These are phyloP conservation scores for Penicillium flavigenum DNA, from an alignment of 495 filamentous ascomycete genomes.

Conservation along the genomic window DNA sequence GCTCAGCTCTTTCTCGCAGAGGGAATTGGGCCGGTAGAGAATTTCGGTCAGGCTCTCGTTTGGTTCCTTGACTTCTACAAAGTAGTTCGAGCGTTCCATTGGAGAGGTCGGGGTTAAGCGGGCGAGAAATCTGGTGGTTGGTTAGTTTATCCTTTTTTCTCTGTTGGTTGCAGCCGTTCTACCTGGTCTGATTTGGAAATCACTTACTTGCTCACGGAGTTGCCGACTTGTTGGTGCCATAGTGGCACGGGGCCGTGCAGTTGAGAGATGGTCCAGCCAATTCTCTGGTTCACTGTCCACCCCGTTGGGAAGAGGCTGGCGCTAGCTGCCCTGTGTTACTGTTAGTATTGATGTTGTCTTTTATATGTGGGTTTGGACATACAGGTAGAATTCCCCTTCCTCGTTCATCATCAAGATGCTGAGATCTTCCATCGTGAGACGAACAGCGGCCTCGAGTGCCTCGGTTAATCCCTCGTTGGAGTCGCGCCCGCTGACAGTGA, in stretches of 20 bases:
- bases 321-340: slow-evolving; percentile 46
- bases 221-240: slow-evolving; percentile 54
- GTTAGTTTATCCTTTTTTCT: slow-evolving; percentile 9
- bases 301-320: slow-evolving; percentile 58
- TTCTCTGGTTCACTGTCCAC: slow-evolving; percentile 55
- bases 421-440: slow-evolving; percentile 58
- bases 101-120: slow-evolving; percentile 45
- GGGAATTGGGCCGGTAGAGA: slow-evolving; percentile 36
- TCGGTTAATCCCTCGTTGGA: slow-evolving; percentile 32
- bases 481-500: slow-evolving; percentile 34
- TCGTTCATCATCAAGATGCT: slow-evolving; percentile 53
- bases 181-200: not conserved
- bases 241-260: slow-evolving; percentile 53
- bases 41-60: slow-evolving; percentile 45
- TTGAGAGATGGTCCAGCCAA: slow-evolving; percentile 53
- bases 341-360: not conserved
- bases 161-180: not conserved
- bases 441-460: slow-evolving; percentile 56
- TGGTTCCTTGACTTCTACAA: slow-evolving; percentile 49
- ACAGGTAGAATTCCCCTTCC: slow-evolving; percentile 52
- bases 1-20: slow-evolving; percentile 34
- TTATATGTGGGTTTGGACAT: slow-evolving; percentile 17
- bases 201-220: slow-evolving; percentile 53
- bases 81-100: slow-evolving; percentile 57
- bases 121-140: slow-evolving; percentile 43